These are phyloP conservation scores for Candida cerambycidarum DNA, from an alignment of 805 yeast genomes.

Conservation along the genomic window DNA sequence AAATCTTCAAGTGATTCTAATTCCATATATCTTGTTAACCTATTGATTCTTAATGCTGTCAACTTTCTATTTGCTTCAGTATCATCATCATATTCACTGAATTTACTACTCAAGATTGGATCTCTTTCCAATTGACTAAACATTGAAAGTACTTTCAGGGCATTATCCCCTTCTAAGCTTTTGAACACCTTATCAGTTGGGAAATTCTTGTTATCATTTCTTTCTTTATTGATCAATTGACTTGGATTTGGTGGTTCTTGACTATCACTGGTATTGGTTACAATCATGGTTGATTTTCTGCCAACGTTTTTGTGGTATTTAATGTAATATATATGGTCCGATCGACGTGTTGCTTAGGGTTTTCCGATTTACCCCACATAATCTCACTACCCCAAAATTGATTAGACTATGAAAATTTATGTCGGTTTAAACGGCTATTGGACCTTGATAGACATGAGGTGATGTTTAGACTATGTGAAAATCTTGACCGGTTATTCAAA, in stretches of 20 bases:
- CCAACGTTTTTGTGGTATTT: background rate
- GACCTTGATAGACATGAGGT: too few species aligned
- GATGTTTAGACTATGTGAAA: too few species aligned
- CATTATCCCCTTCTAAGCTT: constrained; percentile 38
- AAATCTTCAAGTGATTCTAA: constrained; percentile 30
- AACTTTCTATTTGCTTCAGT: constrained; percentile 31
- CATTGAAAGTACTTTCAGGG: constrained; percentile 27
- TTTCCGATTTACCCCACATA: constrained; percentile 7
- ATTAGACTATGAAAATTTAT: constrained; percentile 3
- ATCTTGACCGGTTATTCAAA: background rate
- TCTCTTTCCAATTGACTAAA: constrained; percentile 39
- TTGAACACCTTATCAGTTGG: constrained; percentile 33
- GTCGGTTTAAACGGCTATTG: constrained; percentile 3
- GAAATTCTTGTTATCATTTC: constrained; percentile 21
- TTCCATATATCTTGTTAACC: constrained; percentile 38
- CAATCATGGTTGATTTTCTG: background rate
- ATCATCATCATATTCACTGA: constrained; percentile 33
- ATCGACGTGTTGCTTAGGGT: too few species aligned
- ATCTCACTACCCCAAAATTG: constrained; percentile 2
- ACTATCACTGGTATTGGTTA: background rate
- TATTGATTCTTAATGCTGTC: constrained; percentile 33
- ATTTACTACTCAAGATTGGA: constrained; percentile 31
- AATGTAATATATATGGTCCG: too few species aligned
- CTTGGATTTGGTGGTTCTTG: constrained; percentile 25
- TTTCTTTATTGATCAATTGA: constrained; percentile 26